Evolutionary conservation across 2,329 filamentous ascomycete genomes (phyloP).

Genomic region (Amphichorda felina): DNA sequence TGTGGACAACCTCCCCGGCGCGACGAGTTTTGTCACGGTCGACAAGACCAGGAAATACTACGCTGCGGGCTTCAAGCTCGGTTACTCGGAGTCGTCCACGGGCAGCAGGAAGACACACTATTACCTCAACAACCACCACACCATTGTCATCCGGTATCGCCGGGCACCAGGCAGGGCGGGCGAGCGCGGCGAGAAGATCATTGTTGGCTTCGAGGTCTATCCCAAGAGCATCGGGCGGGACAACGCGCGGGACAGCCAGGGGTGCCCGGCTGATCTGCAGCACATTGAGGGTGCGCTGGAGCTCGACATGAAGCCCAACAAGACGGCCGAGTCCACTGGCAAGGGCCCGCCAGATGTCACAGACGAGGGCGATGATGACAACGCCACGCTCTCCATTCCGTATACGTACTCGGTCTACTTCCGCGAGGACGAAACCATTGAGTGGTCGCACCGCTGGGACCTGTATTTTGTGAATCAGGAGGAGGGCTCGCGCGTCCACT

Average conservation of each 20-base stretch:
- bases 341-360: not conserved
- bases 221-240: conserved; percentile 64
- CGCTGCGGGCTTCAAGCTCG: conserved; percentile 79
- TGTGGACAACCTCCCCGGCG: conserved; percentile 80
- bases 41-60: conserved; percentile 83
- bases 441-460: conserved; percentile 81
- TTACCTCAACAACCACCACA: conserved; percentile 82
- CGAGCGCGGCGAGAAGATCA: conserved; percentile 60
- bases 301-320: conserved; percentile 54
- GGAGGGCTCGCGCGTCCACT: conserved; percentile 71
- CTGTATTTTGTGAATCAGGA: conserved; percentile 83
- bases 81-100: conserved; percentile 56
- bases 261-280: conserved; percentile 58
- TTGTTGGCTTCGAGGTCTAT: conserved; percentile 85
- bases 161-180: conserved; percentile 57
- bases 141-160: conserved; percentile 70
- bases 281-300: conserved; percentile 54
- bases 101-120: conserved; percentile 49
- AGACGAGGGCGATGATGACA: conserved; percentile 47
- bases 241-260: conserved; percentile 46
- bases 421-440: conserved; percentile 66
- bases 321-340: conserved; percentile 28
- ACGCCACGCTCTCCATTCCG: conserved; percentile 58
- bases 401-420: conserved; percentile 90
- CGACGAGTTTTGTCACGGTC: conserved; percentile 77